Percentiles rank a stretch among this genome's conserved stretches.
Conservation (phyloP, 768 basidiomycete species). For the Collybia sp. region DNA sequence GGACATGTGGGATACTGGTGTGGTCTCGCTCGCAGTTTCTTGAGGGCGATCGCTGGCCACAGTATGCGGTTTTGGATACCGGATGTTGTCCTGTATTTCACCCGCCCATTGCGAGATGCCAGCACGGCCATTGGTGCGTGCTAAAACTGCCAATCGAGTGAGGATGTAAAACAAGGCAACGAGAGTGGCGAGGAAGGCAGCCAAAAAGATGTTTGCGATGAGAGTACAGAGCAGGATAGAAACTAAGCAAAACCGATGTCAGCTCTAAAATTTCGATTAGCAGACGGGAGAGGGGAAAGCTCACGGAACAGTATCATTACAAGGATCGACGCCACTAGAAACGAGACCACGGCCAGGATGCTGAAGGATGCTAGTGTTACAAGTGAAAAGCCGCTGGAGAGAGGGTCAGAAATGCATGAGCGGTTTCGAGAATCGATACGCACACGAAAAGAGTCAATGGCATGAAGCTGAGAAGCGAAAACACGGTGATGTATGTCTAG, state of each 20-base stretch:
- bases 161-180: conserved; percentile 24
- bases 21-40: too few relatives aligned
- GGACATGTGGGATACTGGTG: too few relatives aligned
- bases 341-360: conserved; percentile 29
- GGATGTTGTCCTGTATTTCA: too few relatives aligned
- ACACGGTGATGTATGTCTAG: conserved; percentile 37
- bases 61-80: too few relatives aligned
- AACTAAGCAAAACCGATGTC: conserved; percentile 22
- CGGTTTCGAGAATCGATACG: conserved; percentile 9
- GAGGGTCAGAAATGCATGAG: not conserved
- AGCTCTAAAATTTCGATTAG: not conserved
- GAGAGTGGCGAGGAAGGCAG: conserved; percentile 26
- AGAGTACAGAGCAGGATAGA: conserved; percentile 26
- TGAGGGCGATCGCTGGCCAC: too few relatives aligned
- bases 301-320: conserved; percentile 26
- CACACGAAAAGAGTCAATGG: conserved; percentile 34
- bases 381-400: conserved; percentile 20
- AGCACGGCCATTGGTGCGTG: conserved; percentile 25
- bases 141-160: conserved; percentile 25
- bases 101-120: conserved; percentile 21
- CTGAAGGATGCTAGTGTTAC: conserved; percentile 24
- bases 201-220: conserved; percentile 23
- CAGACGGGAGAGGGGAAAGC: conserved; percentile 2
- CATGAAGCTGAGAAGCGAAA: conserved; percentile 28
- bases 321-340: conserved; percentile 23